Conservation (phyloP, 805 yeast genomes). For the Candida verbasci region DNA sequence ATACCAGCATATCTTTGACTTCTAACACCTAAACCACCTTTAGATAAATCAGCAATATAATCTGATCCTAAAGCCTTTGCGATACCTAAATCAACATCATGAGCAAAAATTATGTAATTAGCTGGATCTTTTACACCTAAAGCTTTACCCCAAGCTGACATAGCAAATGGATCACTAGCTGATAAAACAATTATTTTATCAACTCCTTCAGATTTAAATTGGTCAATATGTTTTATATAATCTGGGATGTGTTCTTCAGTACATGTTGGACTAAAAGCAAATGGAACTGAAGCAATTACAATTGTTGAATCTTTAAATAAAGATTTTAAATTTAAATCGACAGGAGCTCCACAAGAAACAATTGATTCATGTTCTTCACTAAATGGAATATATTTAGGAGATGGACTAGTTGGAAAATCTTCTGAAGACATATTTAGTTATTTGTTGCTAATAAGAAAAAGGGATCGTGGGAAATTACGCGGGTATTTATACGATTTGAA, state of each 20-base stretch:
- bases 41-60: constrained; percentile 41
- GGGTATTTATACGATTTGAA: no score
- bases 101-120: constrained; percentile 35
- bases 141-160: constrained; percentile 44
- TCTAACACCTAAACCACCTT: constrained; percentile 36
- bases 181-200: constrained; percentile 30
- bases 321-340: constrained; percentile 28
- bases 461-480: no score
- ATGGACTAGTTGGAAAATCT: constrained; percentile 31
- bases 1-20: constrained; percentile 64
- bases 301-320: constrained; percentile 47
- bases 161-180: constrained; percentile 42
- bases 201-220: constrained; percentile 39
- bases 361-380: constrained; percentile 29
- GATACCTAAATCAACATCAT: constrained; percentile 34
- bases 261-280: constrained; percentile 72
- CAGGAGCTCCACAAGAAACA: constrained; percentile 38
- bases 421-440: constrained; percentile 12
- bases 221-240: constrained; percentile 35
- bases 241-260: constrained; percentile 41
- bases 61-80: constrained; percentile 48
- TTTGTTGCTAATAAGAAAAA: no score
- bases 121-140: constrained; percentile 35
- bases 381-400: constrained; percentile 40
- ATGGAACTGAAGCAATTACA: constrained; percentile 75